Conservation (phyloP, 2,329 filamentous ascomycete species). For the Ascochyta clinopodiicola region DNA sequence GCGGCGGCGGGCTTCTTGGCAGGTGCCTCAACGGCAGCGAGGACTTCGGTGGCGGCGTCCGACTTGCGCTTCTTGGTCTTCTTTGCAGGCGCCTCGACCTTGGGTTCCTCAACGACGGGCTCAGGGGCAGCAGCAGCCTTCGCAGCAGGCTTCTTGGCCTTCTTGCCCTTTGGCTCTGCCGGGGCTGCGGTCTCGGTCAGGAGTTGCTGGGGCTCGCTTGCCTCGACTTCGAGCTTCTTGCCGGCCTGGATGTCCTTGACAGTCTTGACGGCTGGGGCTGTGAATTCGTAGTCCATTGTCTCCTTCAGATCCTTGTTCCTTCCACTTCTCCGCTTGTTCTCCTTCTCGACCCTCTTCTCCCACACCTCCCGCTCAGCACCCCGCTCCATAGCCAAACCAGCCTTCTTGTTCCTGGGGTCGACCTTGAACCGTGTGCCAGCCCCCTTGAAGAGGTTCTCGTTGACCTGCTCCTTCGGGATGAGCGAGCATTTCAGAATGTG, state of each 20-base stretch:
- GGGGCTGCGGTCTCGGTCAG: conserved; percentile 23
- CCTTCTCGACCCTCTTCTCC: conserved; percentile 75
- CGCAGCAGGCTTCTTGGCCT: conserved; percentile 38
- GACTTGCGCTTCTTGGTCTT: conserved; percentile 36
- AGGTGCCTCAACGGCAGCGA: conserved; percentile 20
- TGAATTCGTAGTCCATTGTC: conserved; percentile 83
- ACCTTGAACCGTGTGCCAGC: conserved; percentile 89
- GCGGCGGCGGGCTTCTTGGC: conserved; percentile 28
- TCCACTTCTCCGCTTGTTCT: conserved; percentile 71
- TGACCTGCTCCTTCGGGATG: conserved; percentile 77
- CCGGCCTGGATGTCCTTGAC: conserved; percentile 52
- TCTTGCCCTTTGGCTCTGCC: conserved; percentile 29
- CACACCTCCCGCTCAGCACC: conserved; percentile 78
- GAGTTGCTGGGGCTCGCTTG: conserved; percentile 35
- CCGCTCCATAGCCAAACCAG: conserved; percentile 74
- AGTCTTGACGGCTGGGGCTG: conserved; percentile 73
- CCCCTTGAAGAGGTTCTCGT: conserved; percentile 85
- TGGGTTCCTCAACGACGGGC: conserved; percentile 28
- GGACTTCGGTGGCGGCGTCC: conserved; percentile 17
- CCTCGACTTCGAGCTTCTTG: conserved; percentile 27
- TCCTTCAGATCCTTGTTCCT: conserved; percentile 78
- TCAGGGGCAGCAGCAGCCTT: conserved; percentile 25
- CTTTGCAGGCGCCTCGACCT: conserved; percentile 18
- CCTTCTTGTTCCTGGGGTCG: conserved; percentile 86
- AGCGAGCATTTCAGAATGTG: conserved; percentile 90